Percentiles rank a stretch among this genome's conserved stretches.
Evolutionary conservation across 2,329 filamentous ascomycete species (phyloP).

Genomic region (Teratosphaeria zuluensis): DNA sequence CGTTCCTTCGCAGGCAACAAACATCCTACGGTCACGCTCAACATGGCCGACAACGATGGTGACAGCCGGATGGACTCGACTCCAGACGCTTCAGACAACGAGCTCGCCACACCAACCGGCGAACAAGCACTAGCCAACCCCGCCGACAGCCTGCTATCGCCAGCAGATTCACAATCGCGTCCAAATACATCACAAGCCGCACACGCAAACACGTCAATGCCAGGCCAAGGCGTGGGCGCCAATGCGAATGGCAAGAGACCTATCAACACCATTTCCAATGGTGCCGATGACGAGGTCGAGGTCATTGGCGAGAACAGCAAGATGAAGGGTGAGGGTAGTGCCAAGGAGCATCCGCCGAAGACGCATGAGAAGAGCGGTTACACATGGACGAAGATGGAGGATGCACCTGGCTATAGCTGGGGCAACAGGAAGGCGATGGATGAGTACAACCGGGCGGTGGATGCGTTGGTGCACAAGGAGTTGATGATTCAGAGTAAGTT

Average conservation of each 20-base stretch:
- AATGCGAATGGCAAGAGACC: conserved; percentile 31
- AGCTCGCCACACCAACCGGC: conserved; percentile 8
- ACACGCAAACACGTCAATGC: neutral
- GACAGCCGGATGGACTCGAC: conserved; percentile 48
- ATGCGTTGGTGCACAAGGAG: conserved; percentile 42
- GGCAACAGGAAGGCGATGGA: conserved; percentile 48
- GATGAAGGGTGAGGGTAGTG: conserved; percentile 6
- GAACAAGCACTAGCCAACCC: conserved; percentile 42
- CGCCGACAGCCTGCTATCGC: conserved; percentile 34
- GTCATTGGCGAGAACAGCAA: conserved; percentile 8
- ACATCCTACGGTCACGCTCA: neutral
- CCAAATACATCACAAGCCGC: neutral
- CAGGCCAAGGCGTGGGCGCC: conserved; percentile 9
- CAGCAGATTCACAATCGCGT: neutral
- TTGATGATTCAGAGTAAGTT: conserved; percentile 22
- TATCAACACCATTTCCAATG: conserved; percentile 24
- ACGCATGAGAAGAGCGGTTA: conserved; percentile 23
- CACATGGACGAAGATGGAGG: conserved; percentile 27
- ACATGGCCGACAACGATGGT: conserved; percentile 41
- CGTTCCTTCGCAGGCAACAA: neutral
- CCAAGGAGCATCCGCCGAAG: conserved; percentile 12
- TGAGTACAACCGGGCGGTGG: conserved; percentile 43
- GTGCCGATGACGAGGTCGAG: conserved; percentile 10
- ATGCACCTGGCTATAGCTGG: conserved; percentile 44
- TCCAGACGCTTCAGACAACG: conserved; percentile 27